phyloP scores from a whole-genome alignment of 768 basidiomycete species.

The Leccinellum albellum region DNA sequence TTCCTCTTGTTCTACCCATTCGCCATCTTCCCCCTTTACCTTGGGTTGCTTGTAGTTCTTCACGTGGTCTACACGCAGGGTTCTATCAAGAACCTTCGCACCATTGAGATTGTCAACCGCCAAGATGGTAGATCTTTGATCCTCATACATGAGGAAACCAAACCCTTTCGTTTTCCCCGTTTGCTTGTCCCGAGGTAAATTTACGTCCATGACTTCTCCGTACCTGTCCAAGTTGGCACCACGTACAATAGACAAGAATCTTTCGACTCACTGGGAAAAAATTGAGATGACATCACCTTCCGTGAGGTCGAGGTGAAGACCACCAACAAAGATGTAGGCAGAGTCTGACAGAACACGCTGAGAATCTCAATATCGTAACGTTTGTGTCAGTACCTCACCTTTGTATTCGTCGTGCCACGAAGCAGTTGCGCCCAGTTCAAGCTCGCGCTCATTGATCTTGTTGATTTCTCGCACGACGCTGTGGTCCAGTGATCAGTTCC shows the following conservation, averaged over 20 bases:
- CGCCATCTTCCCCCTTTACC: conserved; percentile 73
- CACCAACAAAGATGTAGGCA: conserved; percentile 92
- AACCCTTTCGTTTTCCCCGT: conserved; percentile 91
- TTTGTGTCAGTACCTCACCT: conserved; percentile 35
- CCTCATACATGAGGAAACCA: conserved; percentile 98
- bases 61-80: conserved; percentile 88
- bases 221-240: conserved; percentile 50
- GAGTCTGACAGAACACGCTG: conserved; percentile 56
- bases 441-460: conserved; percentile 87
- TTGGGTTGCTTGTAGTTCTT: conserved; percentile 89
- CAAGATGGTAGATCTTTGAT: conserved; percentile 91
- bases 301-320: conserved; percentile 82
- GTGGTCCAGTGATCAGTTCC: conserved; percentile 13
- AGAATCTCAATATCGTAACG: neutral
- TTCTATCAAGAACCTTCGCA: conserved; percentile 80
- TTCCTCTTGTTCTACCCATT: conserved; percentile 80
- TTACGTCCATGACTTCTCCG: conserved; percentile 94
- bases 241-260: neutral
- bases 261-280: conserved; percentile 83
- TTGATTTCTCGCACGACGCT: conserved; percentile 94
- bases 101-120: conserved; percentile 99
- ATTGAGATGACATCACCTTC: conserved; percentile 98
- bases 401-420: conserved; percentile 99
- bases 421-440: conserved; percentile 67
- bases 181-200: conserved; percentile 90